Evolutionary conservation across 148 eudicot species (phyloP).

Genomic region (Rhododendron kiyosumense): DNA sequence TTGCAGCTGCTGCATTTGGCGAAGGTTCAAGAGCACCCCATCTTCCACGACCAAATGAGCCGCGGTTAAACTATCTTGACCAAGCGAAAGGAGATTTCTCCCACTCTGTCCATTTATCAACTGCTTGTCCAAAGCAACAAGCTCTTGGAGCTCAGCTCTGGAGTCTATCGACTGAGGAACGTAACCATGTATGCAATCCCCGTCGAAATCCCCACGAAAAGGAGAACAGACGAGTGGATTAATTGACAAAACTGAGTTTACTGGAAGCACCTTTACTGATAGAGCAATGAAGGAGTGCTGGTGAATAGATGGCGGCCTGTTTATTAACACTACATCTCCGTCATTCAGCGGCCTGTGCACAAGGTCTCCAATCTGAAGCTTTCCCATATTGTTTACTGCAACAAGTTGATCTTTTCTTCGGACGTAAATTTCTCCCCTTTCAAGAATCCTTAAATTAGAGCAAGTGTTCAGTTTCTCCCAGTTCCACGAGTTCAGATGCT

Average conservation of each 20-base stretch:
- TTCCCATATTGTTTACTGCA: slow-evolving; percentile 41
- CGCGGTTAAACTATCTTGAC: slow-evolving; percentile 87
- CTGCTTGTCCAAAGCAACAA: slow-evolving; percentile 69
- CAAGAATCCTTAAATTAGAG: slow-evolving; percentile 50
- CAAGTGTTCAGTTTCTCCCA: slow-evolving; percentile 48
- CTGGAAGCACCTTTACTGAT: slow-evolving; percentile 63
- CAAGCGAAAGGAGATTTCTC: slow-evolving; percentile 56
- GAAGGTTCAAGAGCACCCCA: slow-evolving; percentile 39
- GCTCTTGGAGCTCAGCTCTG: slow-evolving; percentile 79
- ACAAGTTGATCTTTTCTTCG: slow-evolving; percentile 57
- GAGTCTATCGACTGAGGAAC: slow-evolving; percentile 78
- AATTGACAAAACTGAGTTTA: slow-evolving; percentile 63
- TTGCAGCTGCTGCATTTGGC: slow-evolving; percentile 70
- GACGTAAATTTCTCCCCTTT: slow-evolving; percentile 49
- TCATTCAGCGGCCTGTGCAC: slow-evolving; percentile 62
- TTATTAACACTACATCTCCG: slow-evolving; percentile 80
- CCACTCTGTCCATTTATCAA: slow-evolving; percentile 75
- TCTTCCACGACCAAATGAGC: slow-evolving; percentile 66
- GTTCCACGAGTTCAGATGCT: slow-evolving; percentile 60
- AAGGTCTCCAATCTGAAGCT: slow-evolving; percentile 58
- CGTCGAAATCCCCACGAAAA: slow-evolving; percentile 89
- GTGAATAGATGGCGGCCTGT: slow-evolving; percentile 94
- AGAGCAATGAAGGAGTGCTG: slow-evolving; percentile 80
- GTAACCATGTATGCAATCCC: slow-evolving; percentile 90
- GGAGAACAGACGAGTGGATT: slow-evolving; percentile 88